A percentile compares a stretch with the other conserved stretches of the same genome.
Evolutionary conservation across 768 basidiomycete species (phyloP).

Genomic region (Tephrocybe sp.): DNA sequence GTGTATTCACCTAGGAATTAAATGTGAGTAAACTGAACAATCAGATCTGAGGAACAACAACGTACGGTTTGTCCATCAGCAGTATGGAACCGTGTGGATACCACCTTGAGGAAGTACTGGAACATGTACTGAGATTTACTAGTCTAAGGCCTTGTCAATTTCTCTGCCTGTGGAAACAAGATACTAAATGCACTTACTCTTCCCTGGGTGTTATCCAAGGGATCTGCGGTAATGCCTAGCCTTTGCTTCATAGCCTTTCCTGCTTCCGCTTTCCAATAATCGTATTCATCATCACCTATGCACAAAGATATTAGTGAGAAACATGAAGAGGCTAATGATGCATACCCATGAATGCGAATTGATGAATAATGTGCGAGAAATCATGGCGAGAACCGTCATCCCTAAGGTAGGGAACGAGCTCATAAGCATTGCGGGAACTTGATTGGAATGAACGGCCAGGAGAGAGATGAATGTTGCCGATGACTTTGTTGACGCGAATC

Average conservation of each 20-base stretch:
- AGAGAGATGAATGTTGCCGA: constrained; percentile 93
- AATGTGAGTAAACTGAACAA: constrained; percentile 6
- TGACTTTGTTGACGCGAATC: constrained; percentile 94
- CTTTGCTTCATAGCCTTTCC: constrained; percentile 64
- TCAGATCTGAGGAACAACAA: neutral
- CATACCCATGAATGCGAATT: constrained; percentile 69
- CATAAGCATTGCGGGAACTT: constrained; percentile 73
- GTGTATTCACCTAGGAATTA: constrained; percentile 64
- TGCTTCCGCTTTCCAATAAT: constrained; percentile 59
- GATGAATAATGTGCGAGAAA: constrained; percentile 86
- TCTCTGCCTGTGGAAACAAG: neutral
- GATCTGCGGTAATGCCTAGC: constrained; percentile 72
- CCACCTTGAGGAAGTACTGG: constrained; percentile 99
- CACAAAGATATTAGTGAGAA: constrained; percentile 3
- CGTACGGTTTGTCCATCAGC: constrained; percentile 68
- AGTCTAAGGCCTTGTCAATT: constrained; percentile 43
- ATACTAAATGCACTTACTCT: constrained; percentile 37
- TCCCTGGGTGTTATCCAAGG: constrained; percentile 66
- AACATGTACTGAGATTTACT: constrained; percentile 88
- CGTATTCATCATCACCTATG: constrained; percentile 76
- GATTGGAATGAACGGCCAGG: constrained; percentile 95
- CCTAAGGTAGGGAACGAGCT: constrained; percentile 91
- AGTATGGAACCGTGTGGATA: constrained; percentile 91
- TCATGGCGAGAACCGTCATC: constrained; percentile 89
- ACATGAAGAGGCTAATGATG: constrained; percentile 2